Base-by-base conservation (phyloP, 2,329 filamentous ascomycete genomes). In the Tolypocladium album region DNA sequence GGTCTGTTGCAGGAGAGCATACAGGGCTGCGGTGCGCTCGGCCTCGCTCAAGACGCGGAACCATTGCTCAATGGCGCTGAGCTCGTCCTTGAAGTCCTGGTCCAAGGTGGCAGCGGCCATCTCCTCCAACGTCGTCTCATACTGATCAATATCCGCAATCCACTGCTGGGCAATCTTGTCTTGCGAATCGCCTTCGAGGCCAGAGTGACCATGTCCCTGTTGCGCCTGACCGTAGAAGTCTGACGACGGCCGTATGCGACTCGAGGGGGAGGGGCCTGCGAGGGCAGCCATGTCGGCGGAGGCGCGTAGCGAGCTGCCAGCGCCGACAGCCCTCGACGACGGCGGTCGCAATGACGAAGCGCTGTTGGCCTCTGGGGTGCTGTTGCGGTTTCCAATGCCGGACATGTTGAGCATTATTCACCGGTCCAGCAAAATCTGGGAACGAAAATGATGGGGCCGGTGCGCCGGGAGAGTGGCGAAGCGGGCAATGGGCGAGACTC, bases 1-100 rank as follows among this genome's bases (percentile, higher is more conserved):
- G 7, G 94, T 97, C 81, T 99, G 94, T 79, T 99, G 94, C 62
- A 99, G 82, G 67, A 99, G 80, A 63, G 94, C 93, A 74, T 99
- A 99, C 61, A 97, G 78, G 56, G 94, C 94, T 63, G 94, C 94
- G 24, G 94, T 99, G 64, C 94, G 85, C 77, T 99, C 94, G 36
- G 94, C 92, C 77, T 97, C 94, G 71, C 93, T 97, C 65, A 99
- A 80, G 59, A 99, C 94, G 63, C 92, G 88, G 76, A 99, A 99
- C 94, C 94, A 99, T 79, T 99, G 94, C 78, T 99, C 94, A 71
- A 99, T 99, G 67, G 94, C 94, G 72, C 92, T 97, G 62, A 99
- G 84, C 76, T 99, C 94, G 75, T 97, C 94, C 79, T 99, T 99
- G 81, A 99, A 99, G 72, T 99, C 94, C 78, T 99, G 94, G 72